These are phyloP conservation scores for Penicillium antarcticum DNA, from an alignment of 495 filamentous ascomycete species.

Conservation along the genomic window DNA sequence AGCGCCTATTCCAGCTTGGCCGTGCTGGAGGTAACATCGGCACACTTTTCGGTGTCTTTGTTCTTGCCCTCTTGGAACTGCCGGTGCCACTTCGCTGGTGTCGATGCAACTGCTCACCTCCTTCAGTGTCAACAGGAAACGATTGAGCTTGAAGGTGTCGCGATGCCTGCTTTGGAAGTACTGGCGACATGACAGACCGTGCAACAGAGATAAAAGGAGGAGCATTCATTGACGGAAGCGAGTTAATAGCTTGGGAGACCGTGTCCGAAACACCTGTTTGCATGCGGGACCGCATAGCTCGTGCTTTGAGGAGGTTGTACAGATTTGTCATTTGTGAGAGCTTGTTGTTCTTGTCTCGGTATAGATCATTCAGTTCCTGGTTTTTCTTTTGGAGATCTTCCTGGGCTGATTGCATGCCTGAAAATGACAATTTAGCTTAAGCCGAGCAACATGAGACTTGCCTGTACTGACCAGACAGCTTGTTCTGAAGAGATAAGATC, in stretches of 20 bases:
- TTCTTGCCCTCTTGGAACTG: constrained; percentile 31
- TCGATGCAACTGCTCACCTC: constrained; percentile 42
- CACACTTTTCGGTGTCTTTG: constrained; percentile 7
- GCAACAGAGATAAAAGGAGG: constrained; percentile 9
- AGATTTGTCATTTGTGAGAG: constrained; percentile 78
- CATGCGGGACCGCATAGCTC: constrained; percentile 65
- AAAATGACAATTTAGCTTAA: constrained; percentile 5
- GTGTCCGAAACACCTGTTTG: constrained; percentile 68
- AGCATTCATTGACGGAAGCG: constrained; percentile 16
- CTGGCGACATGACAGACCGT: neutral
- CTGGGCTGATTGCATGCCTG: constrained; percentile 65
- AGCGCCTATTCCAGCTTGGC: constrained; percentile 14
- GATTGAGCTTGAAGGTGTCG: constrained; percentile 25
- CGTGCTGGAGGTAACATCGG: constrained; percentile 29
- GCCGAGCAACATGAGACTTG: neutral
- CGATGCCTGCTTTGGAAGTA: neutral
- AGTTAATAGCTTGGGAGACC: constrained; percentile 55
- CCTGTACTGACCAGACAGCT: constrained; percentile 46
- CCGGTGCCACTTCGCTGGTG: constrained; percentile 49
- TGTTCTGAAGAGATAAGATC: constrained; percentile 64
- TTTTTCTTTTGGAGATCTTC: constrained; percentile 71
- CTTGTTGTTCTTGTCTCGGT: constrained; percentile 71
- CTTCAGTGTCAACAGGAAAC: constrained; percentile 32
- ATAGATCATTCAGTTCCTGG: constrained; percentile 65
- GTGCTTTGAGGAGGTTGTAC: constrained; percentile 78